These are phyloP conservation scores for Annulohypoxylon bovei DNA, from an alignment of 495 filamentous ascomycete species.

Conservation along the genomic window DNA sequence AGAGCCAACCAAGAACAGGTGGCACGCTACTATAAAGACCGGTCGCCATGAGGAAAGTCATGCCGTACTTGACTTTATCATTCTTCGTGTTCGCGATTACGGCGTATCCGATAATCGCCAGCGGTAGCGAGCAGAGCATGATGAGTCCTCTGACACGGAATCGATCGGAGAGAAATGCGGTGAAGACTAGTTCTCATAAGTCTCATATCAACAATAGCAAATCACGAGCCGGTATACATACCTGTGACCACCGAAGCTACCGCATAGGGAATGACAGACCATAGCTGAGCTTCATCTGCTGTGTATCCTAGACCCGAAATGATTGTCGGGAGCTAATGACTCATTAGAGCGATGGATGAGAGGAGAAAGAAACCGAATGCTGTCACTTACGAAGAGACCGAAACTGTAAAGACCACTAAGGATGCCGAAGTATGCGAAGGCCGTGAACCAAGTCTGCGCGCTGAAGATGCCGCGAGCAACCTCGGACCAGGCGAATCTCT, in stretches of 20 bases:
- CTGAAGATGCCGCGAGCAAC: slow-evolving; percentile 68
- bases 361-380: not conserved
- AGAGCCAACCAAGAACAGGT: slow-evolving; percentile 76
- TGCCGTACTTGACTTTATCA: slow-evolving; percentile 74
- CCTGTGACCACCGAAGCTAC: slow-evolving; percentile 66
- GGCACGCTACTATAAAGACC: slow-evolving; percentile 84
- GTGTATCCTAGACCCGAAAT: slow-evolving; percentile 71
- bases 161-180: slow-evolving; percentile 59
- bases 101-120: slow-evolving; percentile 72
- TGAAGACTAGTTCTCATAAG: slow-evolving; percentile 43
- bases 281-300: slow-evolving; percentile 69
- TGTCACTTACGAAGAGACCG: slow-evolving; percentile 62
- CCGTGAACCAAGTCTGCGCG: slow-evolving; percentile 64
- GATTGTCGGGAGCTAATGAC: slow-evolving; percentile 73
- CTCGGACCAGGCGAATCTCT: slow-evolving; percentile 71
- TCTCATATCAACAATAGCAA: slow-evolving; percentile 42
- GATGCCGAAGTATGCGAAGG: slow-evolving; percentile 57
- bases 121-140: slow-evolving; percentile 56
- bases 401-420: slow-evolving; percentile 58
- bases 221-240: slow-evolving; percentile 53
- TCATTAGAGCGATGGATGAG: slow-evolving; percentile 39
- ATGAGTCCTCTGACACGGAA: slow-evolving; percentile 55
- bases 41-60: slow-evolving; percentile 74
- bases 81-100: slow-evolving; percentile 66
- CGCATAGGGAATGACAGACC: slow-evolving; percentile 74